Percentiles rank a stretch among this genome's conserved stretches.
Evolutionary conservation across 768 basidiomycete genomes (phyloP).

Genomic region (Tylopilus rubrobrunneus): DNA sequence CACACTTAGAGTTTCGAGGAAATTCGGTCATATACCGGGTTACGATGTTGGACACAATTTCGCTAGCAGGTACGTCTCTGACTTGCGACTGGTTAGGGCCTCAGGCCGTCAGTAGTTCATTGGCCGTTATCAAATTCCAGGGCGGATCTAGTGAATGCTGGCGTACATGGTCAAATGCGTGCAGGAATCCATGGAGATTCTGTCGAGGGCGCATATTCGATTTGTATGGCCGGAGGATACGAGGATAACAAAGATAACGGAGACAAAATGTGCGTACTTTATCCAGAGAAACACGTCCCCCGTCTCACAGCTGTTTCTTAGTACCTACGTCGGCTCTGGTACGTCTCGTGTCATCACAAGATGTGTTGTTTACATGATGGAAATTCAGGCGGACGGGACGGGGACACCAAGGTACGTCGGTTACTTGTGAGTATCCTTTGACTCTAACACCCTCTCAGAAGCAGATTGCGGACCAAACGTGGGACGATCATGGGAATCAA

Average conservation of each 20-base stretch:
- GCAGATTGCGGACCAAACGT: conserved; percentile 23
- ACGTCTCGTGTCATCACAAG: background rate
- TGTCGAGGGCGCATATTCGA: conserved; percentile 35
- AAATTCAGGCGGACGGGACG: conserved; percentile 21
- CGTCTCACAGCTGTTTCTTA: conserved; percentile 8
- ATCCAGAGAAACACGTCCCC: background rate
- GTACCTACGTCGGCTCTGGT: conserved; percentile 34
- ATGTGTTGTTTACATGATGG: background rate
- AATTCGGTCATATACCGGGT: conserved; percentile 30
- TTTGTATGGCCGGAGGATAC: conserved; percentile 41
- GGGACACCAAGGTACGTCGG: conserved; percentile 2
- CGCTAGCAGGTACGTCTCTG: conserved; percentile 9
- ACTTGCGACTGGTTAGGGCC: too few relatives aligned
- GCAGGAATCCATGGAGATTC: conserved; percentile 38
- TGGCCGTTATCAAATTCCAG: conserved; percentile 9
- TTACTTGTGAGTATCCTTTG: background rate
- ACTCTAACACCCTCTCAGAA: conserved; percentile 10
- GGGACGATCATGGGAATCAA: conserved; percentile 16
- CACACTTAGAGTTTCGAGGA: conserved; percentile 6
- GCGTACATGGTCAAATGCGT: conserved; percentile 31
- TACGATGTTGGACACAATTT: conserved; percentile 21
- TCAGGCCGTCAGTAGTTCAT: background rate
- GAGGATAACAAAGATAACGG: conserved; percentile 38
- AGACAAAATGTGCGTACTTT: conserved; percentile 32
- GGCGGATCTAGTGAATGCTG: conserved; percentile 15